phyloP scores from a whole-genome alignment of 108 stramenopile genomes.

The Conticribra guillardii region DNA sequence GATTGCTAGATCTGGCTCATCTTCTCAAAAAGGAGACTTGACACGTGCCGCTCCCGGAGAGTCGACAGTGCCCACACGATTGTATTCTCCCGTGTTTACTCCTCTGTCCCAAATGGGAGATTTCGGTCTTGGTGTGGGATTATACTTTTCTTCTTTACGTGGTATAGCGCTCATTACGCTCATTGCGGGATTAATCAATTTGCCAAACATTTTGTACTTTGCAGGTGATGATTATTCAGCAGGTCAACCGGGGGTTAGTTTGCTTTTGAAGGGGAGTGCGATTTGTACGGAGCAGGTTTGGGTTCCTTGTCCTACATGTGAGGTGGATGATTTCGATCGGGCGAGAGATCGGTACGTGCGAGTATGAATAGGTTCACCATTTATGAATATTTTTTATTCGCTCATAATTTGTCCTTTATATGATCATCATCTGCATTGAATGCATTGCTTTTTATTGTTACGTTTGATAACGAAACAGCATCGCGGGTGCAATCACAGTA shows the following conservation, averaged over 20 bases:
- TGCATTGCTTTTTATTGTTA: constrained; percentile 3
- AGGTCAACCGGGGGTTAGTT: constrained; percentile 36
- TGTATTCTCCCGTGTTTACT: constrained; percentile 61
- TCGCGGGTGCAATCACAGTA: constrained; percentile 40
- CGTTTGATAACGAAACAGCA: constrained; percentile 12
- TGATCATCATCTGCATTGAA: constrained; percentile 21
- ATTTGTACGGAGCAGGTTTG: constrained; percentile 67
- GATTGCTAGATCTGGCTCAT: constrained; percentile 55
- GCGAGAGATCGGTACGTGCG: constrained; percentile 36
- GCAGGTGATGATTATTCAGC: constrained; percentile 56
- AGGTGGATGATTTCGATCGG: constrained; percentile 35
- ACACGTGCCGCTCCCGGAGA: constrained; percentile 77
- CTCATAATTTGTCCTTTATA: neutral
- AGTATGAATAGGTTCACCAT: neutral
- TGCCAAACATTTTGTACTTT: constrained; percentile 72
- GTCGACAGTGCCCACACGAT: constrained; percentile 51
- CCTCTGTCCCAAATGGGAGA: constrained; percentile 61
- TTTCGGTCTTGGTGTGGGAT: constrained; percentile 60
- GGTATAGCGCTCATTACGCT: constrained; percentile 65
- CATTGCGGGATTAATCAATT: constrained; percentile 71
- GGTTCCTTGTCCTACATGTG: constrained; percentile 59
- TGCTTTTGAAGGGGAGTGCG: constrained; percentile 58
- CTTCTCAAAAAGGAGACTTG: constrained; percentile 34
- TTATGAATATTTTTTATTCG: too few species aligned
- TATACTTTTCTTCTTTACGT: constrained; percentile 80